A percentile compares a stretch with the other conserved stretches of the same genome.
Conservation (phyloP, 83 land plant genomes). For the Picea mariana region DNA sequence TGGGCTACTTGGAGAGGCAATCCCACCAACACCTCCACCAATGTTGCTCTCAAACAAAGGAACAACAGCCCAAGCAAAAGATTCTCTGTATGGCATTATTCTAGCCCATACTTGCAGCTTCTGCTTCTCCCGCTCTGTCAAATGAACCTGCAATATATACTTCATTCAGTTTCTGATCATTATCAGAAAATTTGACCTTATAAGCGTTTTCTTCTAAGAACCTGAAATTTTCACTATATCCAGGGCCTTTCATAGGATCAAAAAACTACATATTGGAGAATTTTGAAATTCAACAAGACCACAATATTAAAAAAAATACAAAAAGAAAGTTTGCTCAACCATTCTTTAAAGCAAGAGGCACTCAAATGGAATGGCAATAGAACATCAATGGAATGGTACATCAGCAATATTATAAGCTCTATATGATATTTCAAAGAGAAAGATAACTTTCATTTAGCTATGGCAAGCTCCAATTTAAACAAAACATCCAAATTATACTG, state of each 20-base stretch:
- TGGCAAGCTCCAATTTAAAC: neutral
- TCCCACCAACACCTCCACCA: slow-evolving; percentile 63
- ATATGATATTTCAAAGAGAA: neutral
- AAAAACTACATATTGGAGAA: neutral
- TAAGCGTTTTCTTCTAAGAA: neutral
- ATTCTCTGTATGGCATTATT: slow-evolving; percentile 94
- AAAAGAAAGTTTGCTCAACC: neutral
- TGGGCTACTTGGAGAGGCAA: slow-evolving; percentile 93
- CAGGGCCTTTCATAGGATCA: neutral
- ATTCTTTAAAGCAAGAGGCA: neutral
- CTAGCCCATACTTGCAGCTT: slow-evolving; percentile 97
- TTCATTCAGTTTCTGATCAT: neutral
- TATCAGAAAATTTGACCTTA: neutral
- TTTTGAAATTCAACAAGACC: neutral
- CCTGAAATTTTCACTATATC: neutral
- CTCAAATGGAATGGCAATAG: neutral
- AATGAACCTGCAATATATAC: slow-evolving; percentile 57
- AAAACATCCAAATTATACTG: neutral
- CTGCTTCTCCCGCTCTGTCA: slow-evolving; percentile 91
- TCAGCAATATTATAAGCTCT: too few relatives aligned
- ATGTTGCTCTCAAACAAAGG: slow-evolving; percentile 82
- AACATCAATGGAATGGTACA: neutral
- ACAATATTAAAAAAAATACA: neutral
- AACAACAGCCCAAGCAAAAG: slow-evolving; percentile 96
- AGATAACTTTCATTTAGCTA: neutral